phyloP scores from a whole-genome alignment of 73 alveolate species.

The Paramecium sonneborni region DNA sequence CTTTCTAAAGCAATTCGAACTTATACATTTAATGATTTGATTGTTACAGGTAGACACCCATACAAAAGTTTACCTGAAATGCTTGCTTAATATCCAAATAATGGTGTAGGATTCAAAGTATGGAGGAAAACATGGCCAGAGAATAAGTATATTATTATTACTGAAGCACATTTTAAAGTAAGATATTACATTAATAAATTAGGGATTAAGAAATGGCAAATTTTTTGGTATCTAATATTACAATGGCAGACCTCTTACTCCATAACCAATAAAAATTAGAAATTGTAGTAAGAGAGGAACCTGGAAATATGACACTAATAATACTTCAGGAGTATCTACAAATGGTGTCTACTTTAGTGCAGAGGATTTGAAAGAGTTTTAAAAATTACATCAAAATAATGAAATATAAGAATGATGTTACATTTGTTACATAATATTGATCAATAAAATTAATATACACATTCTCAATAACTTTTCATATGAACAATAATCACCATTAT shows the following conservation, averaged over 20 bases:
- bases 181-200: background rate
- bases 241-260: slow-evolving; percentile 52
- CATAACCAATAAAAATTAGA: slow-evolving; percentile 63
- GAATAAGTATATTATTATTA: slow-evolving; percentile 22
- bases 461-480: too few relatives aligned
- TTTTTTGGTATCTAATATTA: slow-evolving; percentile 54
- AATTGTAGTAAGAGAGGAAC: slow-evolving; percentile 67
- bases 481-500: too few relatives aligned
- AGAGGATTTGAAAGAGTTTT: slow-evolving; percentile 25
- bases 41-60: slow-evolving; percentile 6
- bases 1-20: slow-evolving; percentile 53
- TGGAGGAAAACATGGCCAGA: slow-evolving; percentile 71
- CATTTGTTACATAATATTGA: background rate
- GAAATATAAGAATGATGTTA: background rate
- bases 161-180: slow-evolving; percentile 62
- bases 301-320: slow-evolving; percentile 64
- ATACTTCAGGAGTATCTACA: slow-evolving; percentile 8
- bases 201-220: slow-evolving; percentile 66
- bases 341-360: slow-evolving; percentile 62
- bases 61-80: slow-evolving; percentile 54
- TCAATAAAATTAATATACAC: background rate
- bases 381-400: background rate
- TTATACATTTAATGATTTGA: slow-evolving; percentile 52
- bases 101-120: slow-evolving; percentile 63
- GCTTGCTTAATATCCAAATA: slow-evolving; percentile 59